Evolutionary conservation across 2,329 filamentous ascomycete genomes (phyloP).

Genomic region (Trichoderma guizhouense): DNA sequence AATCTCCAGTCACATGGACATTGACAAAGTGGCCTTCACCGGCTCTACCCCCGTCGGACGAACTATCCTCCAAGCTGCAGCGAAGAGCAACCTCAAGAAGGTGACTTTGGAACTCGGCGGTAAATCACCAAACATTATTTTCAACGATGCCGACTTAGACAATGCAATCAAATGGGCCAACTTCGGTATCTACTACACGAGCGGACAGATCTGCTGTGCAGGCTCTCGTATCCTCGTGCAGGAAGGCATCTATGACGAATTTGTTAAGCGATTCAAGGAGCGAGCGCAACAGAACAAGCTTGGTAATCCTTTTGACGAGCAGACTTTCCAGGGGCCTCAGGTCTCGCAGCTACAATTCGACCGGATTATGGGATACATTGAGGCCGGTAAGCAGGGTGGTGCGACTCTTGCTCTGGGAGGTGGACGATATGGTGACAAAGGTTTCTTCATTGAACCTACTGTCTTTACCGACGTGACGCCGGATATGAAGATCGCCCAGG

Average conservation of each 20-base stretch:
- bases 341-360: conserved; percentile 62
- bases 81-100: conserved; percentile 71
- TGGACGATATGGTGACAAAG: conserved; percentile 41
- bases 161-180: conserved; percentile 1
- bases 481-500: conserved; percentile 21
- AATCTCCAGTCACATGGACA: neutral
- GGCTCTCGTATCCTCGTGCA: conserved; percentile 38
- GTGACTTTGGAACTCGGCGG: conserved; percentile 71
- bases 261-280: conserved; percentile 41
- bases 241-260: conserved; percentile 29
- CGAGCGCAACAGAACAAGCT: conserved; percentile 28
- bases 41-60: neutral
- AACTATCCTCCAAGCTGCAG: conserved; percentile 68
- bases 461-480: conserved; percentile 54
- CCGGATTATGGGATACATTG: conserved; percentile 12
- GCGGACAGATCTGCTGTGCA: conserved; percentile 65
- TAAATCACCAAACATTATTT: conserved; percentile 38
- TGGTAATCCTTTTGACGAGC: conserved; percentile 20
- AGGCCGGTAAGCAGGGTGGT: conserved; percentile 72
- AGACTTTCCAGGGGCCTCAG: conserved; percentile 37
- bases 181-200: conserved; percentile 42
- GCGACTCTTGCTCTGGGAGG: conserved; percentile 68
- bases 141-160: neutral
- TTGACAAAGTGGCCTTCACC: conserved; percentile 9
- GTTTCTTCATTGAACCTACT: conserved; percentile 68